phyloP scores from a whole-genome alignment of 2,329 filamentous ascomycete species.

The Fusarium tupiense region DNA sequence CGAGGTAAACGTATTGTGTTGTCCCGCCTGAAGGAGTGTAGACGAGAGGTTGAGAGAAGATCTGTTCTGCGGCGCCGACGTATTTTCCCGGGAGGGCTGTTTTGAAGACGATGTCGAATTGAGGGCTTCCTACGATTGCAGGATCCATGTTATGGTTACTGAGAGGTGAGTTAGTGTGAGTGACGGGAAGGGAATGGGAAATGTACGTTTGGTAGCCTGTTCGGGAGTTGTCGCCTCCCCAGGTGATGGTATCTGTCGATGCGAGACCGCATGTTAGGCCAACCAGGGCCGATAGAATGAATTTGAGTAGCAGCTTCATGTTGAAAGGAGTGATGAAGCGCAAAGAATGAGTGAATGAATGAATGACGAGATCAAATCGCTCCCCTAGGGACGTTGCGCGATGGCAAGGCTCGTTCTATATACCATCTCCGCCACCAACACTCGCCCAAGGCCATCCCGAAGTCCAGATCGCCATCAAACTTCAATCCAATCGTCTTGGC shows the following conservation, averaged over 20 bases:
- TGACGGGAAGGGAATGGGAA: constrained; percentile 12
- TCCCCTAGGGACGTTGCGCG: not conserved
- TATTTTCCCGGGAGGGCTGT: constrained; percentile 63
- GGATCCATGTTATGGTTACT: constrained; percentile 72
- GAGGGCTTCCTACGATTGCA: constrained; percentile 61
- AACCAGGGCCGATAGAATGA: constrained; percentile 48
- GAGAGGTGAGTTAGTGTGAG: accelerated
- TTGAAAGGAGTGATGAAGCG: constrained; percentile 4
- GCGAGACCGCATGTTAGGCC: constrained; percentile 50
- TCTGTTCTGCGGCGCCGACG: constrained; percentile 59
- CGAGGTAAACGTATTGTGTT: constrained; percentile 64
- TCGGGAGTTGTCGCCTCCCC: constrained; percentile 66
- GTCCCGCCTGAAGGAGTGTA: constrained; percentile 59
- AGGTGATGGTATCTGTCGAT: constrained; percentile 66
- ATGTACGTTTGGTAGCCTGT: constrained; percentile 62
- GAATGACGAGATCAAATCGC: not conserved
- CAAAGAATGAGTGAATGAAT: constrained; percentile 6
- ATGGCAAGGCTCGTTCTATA: constrained; percentile 1
- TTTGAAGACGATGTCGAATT: constrained; percentile 66
- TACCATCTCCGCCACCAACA: not conserved
- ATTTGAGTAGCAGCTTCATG: constrained; percentile 41
- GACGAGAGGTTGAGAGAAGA: constrained; percentile 61
- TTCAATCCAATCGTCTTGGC: not conserved
- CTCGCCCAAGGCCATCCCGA: not conserved
- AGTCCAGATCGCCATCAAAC: not conserved